Percentiles rank a stretch among this genome's conserved stretches.
These are phyloP conservation scores for Malassezia pachydermatis DNA, from an alignment of 1,284 basidiomycete species.

Conservation along the genomic window DNA sequence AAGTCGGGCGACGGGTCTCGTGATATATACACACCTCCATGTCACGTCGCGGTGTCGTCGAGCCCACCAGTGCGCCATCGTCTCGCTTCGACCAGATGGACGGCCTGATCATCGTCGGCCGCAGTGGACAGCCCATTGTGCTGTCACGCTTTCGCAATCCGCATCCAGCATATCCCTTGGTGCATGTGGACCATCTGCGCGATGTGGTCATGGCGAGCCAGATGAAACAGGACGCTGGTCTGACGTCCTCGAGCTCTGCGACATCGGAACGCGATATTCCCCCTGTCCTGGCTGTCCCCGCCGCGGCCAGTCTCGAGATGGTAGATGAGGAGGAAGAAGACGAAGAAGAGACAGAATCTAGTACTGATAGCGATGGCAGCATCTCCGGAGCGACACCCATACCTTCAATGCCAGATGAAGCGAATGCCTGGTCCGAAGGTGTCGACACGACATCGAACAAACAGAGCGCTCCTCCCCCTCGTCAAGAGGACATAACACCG, in stretches of 20 bases:
- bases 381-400: too few species aligned
- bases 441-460: neutral
- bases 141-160: conserved; percentile 78
- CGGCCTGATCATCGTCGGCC: conserved; percentile 77
- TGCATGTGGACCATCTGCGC: conserved; percentile 77
- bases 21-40: conserved; percentile 16
- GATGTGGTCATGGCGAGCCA: neutral
- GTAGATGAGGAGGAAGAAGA: conserved; percentile 18
- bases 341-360: conserved; percentile 13
- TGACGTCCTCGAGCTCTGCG: neutral
- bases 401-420: conserved; percentile 17
- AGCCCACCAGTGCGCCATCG: neutral
- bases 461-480: neutral
- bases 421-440: conserved; percentile 23
- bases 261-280: conserved; percentile 9
- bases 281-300: conserved; percentile 11
- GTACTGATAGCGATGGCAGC: conserved; percentile 18
- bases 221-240: neutral
- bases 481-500: neutral
- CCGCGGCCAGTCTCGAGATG: conserved; percentile 2
- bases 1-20: conserved; percentile 1
- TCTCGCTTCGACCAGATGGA: conserved; percentile 54
- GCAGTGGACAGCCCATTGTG: conserved; percentile 72
- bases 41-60: neutral
- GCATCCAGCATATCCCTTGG: conserved; percentile 65